Base-by-base conservation (phyloP, 805 yeast species). In the Saccharomycopsis guyanensis region DNA sequence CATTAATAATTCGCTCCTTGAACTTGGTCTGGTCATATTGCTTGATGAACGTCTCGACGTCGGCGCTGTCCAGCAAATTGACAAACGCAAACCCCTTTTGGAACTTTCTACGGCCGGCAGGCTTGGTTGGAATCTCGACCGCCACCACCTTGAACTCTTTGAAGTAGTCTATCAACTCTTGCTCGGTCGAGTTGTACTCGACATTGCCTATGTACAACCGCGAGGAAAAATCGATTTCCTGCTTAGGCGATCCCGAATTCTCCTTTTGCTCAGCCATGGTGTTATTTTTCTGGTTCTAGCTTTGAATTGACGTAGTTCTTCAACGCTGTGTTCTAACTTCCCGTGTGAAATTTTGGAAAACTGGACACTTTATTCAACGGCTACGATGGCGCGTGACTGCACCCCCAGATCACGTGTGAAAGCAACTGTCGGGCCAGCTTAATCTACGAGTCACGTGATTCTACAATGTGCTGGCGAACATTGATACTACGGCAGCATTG, bases 141-240 rank as follows among this genome's bases (percentile, higher is more conserved):
- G 65, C 67, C 24, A 66, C 68, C 57, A 72, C 70, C 3, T 61
- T 59, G 50, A 70, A 72, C 19, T 70, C 78, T 45, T 62, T 61
- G 57, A 78, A 78, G 54, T 74, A 68, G 37, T 66, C 71, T 45
- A 68, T 68, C 50, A 79, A 59, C 52, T 79, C 80, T 5, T 70
- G 72, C 59, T 80, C 81, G 36, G 75, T 68, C 25, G 71, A 70
- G 51, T 73, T 73, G 48, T 85, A 87, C 47, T 80, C 85, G 49
- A 78, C 68, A 55, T 76, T 79, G 49, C 79, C 77, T 49, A 84
- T 70, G 52, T 79, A 76, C 33, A 84, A 66, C 55, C 82, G 82
- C 53, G 80, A 67, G 53, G 64, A 43, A 24, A 50, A 46, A 27
- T 45, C 40, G 29, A 51, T 40, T 13, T 42, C 41, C n/a, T 45